Evolutionary conservation across 176 grass and related monocot species (phyloP), one percentile per base, ranked within the genome.

Genomic region (Bonia amplexicaulis): DNA sequence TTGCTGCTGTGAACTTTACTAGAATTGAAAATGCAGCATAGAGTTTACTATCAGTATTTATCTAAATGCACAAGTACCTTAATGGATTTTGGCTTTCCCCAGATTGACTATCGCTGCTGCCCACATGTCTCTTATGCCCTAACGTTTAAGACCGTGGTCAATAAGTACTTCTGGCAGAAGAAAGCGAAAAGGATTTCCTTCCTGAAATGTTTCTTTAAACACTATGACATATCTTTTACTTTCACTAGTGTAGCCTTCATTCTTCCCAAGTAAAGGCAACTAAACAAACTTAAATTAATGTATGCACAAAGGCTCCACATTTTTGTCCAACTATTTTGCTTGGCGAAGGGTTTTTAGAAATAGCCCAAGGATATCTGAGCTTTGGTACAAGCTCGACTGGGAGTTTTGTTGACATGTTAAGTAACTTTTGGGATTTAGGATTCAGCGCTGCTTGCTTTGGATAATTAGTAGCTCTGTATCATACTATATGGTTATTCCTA

Each of bases 391-490:
- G 37, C 49, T 83, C 42, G 27, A 33, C 31, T 69, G 26, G 49
- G 74, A 45, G 48, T 85, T 85, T 69, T 67, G 13, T 64, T 9
- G 27, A 47, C 70, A 40, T 62, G 37, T 70, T 85, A 76, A 77
- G 29, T 6, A 82, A 7, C 52, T 70, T 14, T 40, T 22, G 51
- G 14, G 8, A 60, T 60, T 76, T 76, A 61, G 53, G 20, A 59
- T n/a, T 17, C 1, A 26, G 16, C 8, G 1, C 57, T 45, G 78
- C 23, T 22, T 61, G 29, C 73, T 63, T 72, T 44, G 26, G 55
- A 29, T 41, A 40, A 33, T 26, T n/a, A 33, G 65, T 77, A 71
- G 66, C 26, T 63, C 12, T 61, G 25, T 45, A 47, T 59, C 19
- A 1, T 61, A 82, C 12, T 10, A 9, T 49, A 23, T 49, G 23